Conservation (phyloP, 2,329 filamentous ascomycete genomes). For the Ceratocystis lukuohia region DNA sequence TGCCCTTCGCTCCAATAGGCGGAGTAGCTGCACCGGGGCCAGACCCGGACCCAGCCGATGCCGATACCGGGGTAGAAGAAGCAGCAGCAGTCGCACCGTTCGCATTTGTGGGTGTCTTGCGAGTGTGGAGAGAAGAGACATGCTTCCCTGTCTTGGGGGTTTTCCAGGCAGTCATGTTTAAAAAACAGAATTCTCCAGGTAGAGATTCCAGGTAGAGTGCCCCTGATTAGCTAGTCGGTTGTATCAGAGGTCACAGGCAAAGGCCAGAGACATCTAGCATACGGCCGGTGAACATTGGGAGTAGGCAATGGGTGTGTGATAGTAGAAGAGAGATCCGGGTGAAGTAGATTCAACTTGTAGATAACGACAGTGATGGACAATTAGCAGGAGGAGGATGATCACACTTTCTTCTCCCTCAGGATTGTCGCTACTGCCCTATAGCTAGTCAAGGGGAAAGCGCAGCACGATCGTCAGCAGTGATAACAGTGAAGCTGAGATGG, state of each 20-base stretch:
- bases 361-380: too few species aligned
- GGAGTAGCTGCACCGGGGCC: not conserved
- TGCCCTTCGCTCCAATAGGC: not conserved
- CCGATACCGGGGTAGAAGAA: not conserved
- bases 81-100: too few species aligned
- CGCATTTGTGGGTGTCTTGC: not conserved
- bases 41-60: not conserved
- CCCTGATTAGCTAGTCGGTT: not conserved
- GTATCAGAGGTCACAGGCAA: not conserved
- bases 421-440: too few species aligned
- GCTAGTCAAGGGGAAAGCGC: too few species aligned
- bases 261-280: slow-evolving; percentile 7
- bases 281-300: not conserved
- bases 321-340: not conserved
- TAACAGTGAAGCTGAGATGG: not conserved
- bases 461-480: not conserved
- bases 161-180: slow-evolving; percentile 39
- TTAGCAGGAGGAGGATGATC: too few species aligned
- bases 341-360: too few species aligned
- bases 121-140: not conserved
- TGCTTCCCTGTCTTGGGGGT: slow-evolving; percentile 30
- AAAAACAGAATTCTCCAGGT: not conserved
- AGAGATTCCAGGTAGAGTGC: not conserved
- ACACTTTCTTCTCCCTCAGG: too few species aligned
- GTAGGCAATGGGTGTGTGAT: not conserved